Evolutionary conservation across 1,284 basidiomycete species (phyloP).

Genomic region (Trametes sp.): DNA sequence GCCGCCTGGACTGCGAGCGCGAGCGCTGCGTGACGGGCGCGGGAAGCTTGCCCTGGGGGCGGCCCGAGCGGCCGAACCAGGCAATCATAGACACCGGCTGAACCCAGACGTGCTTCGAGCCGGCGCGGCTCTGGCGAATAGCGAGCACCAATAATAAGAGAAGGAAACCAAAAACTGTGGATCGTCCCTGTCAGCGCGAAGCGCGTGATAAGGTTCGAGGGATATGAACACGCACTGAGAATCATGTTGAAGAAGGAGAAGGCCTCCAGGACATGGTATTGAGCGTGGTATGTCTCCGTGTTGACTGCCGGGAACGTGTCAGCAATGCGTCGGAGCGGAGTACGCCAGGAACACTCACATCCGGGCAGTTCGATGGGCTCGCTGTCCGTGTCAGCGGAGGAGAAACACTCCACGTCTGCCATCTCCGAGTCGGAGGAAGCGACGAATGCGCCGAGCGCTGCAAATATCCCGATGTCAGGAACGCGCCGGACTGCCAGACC

Average conservation of each 20-base stretch:
- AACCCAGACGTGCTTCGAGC: constrained; percentile 77
- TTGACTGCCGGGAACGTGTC: constrained; percentile 50
- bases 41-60: constrained; percentile 42
- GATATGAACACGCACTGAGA: constrained; percentile 56
- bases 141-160: constrained; percentile 68
- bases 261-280: constrained; percentile 79
- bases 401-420: constrained; percentile 83
- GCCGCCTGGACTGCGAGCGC: constrained; percentile 40
- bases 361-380: constrained; percentile 61
- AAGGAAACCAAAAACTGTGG: constrained; percentile 67
- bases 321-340: constrained; percentile 5
- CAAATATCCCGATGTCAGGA: constrained; percentile 27
- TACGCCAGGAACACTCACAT: constrained; percentile 56
- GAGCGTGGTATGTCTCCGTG: constrained; percentile 80
- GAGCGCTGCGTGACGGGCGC: constrained; percentile 44
- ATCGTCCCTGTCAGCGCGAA: constrained; percentile 31
- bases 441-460: constrained; percentile 77
- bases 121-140: constrained; percentile 67
- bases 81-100: constrained; percentile 74
- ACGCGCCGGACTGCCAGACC: constrained; percentile 18
- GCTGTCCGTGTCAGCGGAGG: constrained; percentile 56
- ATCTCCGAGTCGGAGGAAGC: constrained; percentile 74
- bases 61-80: constrained; percentile 59
- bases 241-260: constrained; percentile 80
- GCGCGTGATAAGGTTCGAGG: constrained; percentile 23